These are phyloP conservation scores for Excoecaria agallocha DNA, from an alignment of 345 rosid species.

Conservation along the genomic window DNA sequence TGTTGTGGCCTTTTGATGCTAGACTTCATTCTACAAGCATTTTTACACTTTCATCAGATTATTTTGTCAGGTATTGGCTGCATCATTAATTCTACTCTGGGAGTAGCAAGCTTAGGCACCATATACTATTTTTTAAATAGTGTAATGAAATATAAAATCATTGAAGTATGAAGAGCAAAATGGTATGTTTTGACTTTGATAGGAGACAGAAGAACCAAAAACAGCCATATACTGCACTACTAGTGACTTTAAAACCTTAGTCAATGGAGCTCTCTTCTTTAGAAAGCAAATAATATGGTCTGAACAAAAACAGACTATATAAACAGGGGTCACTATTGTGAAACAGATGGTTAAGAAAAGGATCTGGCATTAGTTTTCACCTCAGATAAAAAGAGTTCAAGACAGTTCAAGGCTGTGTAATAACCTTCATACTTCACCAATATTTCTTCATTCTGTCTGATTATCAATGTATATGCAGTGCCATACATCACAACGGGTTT, in stretches of 20 bases:
- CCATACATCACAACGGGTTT: no score
- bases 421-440: no score
- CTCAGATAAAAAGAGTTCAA: neutral
- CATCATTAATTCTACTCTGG: neutral
- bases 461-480: no score
- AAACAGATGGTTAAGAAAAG: neutral
- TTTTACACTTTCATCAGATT: neutral
- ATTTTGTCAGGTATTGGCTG: neutral
- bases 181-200: neutral
- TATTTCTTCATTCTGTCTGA: no score
- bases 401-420: neutral
- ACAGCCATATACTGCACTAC: neutral
- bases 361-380: neutral
- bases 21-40: neutral
- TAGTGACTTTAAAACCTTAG: neutral
- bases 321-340: neutral
- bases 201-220: neutral
- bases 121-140: neutral
- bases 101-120: neutral
- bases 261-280: neutral
- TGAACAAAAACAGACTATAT: neutral
- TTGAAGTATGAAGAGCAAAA: neutral
- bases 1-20: neutral
- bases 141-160: neutral
- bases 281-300: neutral